Evolutionary conservation across 2,329 filamentous ascomycete species (phyloP).

Genomic region (Ilyonectria robusta): DNA sequence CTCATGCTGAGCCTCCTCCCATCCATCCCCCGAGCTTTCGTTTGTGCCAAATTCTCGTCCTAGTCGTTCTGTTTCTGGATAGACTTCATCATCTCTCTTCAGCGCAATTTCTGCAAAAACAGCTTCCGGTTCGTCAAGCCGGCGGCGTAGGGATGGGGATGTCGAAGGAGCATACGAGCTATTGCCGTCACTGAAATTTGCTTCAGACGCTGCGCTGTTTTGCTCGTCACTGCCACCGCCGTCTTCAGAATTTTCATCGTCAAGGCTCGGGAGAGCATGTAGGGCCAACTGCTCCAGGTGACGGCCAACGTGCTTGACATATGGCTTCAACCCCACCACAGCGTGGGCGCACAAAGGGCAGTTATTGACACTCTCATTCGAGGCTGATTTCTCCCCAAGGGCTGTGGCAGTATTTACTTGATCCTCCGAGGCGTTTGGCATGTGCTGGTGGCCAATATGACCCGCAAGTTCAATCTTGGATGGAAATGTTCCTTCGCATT

Average conservation of each 20-base stretch:
- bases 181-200: not conserved
- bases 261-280: conserved; percentile 36
- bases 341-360: conserved; percentile 39
- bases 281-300: conserved; percentile 46
- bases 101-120: not conserved
- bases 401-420: not conserved
- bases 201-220: not conserved
- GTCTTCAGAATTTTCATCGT: not conserved
- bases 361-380: conserved; percentile 3
- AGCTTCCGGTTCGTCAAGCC: not conserved
- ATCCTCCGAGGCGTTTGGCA: not conserved
- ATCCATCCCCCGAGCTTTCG: no score
- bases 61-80: no score
- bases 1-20: no score
- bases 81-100: no score
- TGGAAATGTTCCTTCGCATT: conserved; percentile 25
- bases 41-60: no score
- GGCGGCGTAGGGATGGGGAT: not conserved
- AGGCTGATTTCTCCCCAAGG: conserved; percentile 9
- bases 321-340: conserved; percentile 31
- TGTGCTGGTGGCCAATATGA: conserved; percentile 10
- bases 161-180: not conserved
- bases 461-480: conserved; percentile 1
- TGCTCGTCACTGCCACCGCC: conserved; percentile 3
- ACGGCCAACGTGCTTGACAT: conserved; percentile 45